These are phyloP conservation scores for Mycena rebaudengoi DNA, from an alignment of 768 basidiomycete species.

Conservation along the genomic window DNA sequence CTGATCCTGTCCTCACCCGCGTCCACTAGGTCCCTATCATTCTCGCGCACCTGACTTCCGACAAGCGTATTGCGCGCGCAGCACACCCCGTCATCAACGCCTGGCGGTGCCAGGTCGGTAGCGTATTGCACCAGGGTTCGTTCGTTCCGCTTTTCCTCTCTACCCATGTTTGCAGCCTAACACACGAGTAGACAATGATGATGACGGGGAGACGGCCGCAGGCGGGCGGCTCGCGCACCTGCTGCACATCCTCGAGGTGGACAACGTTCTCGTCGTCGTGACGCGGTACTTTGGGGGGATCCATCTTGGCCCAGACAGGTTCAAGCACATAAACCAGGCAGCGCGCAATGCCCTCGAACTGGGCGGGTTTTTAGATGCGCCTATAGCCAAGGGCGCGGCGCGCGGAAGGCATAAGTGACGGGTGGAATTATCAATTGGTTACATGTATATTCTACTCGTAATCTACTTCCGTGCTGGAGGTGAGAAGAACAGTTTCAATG, in stretches of 20 bases:
- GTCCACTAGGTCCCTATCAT: conserved; percentile 70
- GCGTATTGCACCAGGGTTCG: conserved; percentile 77
- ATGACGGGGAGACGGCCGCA: conserved; percentile 94
- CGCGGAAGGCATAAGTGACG: conserved; percentile 21
- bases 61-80: conserved; percentile 76
- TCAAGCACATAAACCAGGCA: conserved; percentile 95
- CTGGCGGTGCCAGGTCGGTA: conserved; percentile 78
- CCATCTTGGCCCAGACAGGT: conserved; percentile 88
- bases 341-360: conserved; percentile 90
- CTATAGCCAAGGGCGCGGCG: background rate
- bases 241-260: conserved; percentile 84
- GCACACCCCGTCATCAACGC: conserved; percentile 85
- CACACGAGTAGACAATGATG: conserved; percentile 80
- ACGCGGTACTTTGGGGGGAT: conserved; percentile 95
- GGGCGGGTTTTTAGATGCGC: conserved; percentile 82
- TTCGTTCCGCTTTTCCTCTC: background rate
- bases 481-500: too few species aligned
- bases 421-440: too few species aligned
- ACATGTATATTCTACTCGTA: too few species aligned
- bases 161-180: background rate
- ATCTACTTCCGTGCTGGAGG: too few species aligned
- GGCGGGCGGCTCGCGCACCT: conserved; percentile 91
- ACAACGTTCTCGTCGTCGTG: conserved; percentile 89
- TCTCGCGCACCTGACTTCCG: conserved; percentile 71
- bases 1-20: conserved; percentile 21